phyloP scores from a whole-genome alignment of 352 stramenopile species.

The Sclerospora graminicola region DNA sequence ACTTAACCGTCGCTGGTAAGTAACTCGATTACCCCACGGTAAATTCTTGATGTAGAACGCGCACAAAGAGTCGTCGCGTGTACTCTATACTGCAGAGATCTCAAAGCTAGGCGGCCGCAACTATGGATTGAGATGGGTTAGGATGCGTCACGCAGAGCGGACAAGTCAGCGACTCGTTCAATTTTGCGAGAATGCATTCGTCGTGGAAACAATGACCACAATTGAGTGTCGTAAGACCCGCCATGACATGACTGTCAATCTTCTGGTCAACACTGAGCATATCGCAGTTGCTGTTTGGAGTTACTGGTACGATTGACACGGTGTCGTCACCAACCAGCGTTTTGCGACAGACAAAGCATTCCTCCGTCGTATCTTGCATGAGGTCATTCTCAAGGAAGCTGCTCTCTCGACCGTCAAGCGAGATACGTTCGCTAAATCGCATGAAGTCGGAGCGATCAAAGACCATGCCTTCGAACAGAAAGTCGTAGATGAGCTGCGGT shows the following conservation, averaged over 20 bases:
- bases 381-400: constrained; percentile 21
- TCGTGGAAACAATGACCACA: constrained; percentile 83
- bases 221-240: constrained; percentile 60
- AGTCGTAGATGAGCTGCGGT: constrained; percentile 64
- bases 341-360: constrained; percentile 51
- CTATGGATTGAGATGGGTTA: constrained; percentile 7
- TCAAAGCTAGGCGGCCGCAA: constrained; percentile 7
- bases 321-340: constrained; percentile 25
- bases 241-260: constrained; percentile 20
- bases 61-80: constrained; percentile 22
- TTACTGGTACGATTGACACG: constrained; percentile 29
- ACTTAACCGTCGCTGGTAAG: too few species aligned
- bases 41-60: constrained; percentile 14
- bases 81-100: constrained; percentile 1
- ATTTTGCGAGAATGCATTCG: constrained; percentile 76
- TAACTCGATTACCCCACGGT: too few species aligned
- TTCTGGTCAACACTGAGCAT: constrained; percentile 14
- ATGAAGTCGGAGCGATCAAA: constrained; percentile 59
- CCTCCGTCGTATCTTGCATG: constrained; percentile 28
- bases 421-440: constrained; percentile 50
- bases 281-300: constrained; percentile 4
- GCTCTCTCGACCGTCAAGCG: constrained; percentile 20
- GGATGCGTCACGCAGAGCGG: constrained; percentile 34
- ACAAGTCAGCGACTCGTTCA: constrained; percentile 63
- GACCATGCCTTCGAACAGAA: constrained; percentile 77